A percentile compares a stretch with the other conserved stretches of the same genome.
phyloP scores from a whole-genome alignment of 768 basidiomycete genomes.

The Hirschioporus abietinus region DNA sequence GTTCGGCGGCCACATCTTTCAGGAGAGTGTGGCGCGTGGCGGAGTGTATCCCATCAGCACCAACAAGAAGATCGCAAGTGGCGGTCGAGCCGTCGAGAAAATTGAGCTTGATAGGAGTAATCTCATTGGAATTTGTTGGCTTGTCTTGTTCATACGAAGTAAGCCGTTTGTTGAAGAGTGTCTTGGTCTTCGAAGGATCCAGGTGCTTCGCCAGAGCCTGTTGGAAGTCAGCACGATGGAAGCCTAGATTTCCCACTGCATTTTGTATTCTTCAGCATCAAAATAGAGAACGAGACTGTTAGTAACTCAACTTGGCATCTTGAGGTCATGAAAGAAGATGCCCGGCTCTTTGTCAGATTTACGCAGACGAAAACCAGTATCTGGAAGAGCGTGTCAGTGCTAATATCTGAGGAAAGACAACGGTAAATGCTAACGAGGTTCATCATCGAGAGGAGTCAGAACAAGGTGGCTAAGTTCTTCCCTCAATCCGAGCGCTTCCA shows the following conservation, averaged over 20 bases:
- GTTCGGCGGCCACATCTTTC: slow-evolving; percentile 20
- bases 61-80: slow-evolving; percentile 44
- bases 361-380: slow-evolving; percentile 41
- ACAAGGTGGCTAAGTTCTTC: slow-evolving; percentile 20
- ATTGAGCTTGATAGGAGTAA: slow-evolving; percentile 10
- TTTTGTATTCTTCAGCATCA: not conserved
- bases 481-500: slow-evolving; percentile 21
- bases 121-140: not conserved
- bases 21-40: slow-evolving; percentile 34
- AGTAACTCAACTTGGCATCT: slow-evolving; percentile 33
- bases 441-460: slow-evolving; percentile 18
- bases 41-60: slow-evolving; percentile 42
- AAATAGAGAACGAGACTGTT: slow-evolving; percentile 5
- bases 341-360: slow-evolving; percentile 33
- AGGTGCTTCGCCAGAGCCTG: slow-evolving; percentile 33
- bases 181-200: slow-evolving; percentile 17
- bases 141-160: slow-evolving; percentile 13
- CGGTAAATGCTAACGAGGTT: slow-evolving; percentile 13
- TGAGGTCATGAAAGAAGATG: slow-evolving; percentile 33
- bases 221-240: slow-evolving; percentile 46
- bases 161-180: slow-evolving; percentile 28
- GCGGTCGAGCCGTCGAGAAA: slow-evolving; percentile 46
- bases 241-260: slow-evolving; percentile 19
- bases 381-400: slow-evolving; percentile 19
- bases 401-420: not conserved